phyloP scores from a whole-genome alignment of 495 filamentous ascomycete species.

The Parathielavia hyrcaniae region DNA sequence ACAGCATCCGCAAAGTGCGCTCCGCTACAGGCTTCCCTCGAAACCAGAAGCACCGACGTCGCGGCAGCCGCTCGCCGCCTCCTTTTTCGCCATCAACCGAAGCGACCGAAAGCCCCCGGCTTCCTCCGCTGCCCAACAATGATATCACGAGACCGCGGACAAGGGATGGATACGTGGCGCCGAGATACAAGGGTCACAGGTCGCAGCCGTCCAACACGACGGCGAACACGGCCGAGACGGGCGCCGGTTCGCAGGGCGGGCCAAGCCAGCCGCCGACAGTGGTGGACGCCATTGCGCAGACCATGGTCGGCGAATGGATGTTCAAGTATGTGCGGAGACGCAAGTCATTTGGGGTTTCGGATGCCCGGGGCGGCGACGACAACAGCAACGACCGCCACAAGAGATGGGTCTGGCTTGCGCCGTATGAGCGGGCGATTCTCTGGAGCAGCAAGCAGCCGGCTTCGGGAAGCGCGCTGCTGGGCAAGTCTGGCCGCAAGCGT shows the following conservation, averaged over 20 bases:
- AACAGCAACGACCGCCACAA: conserved; percentile 72
- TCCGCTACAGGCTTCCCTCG: conserved; percentile 68
- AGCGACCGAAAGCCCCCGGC: conserved; percentile 60
- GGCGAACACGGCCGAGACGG: conserved; percentile 47
- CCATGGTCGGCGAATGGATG: conserved; percentile 99
- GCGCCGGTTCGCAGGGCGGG: conserved; percentile 50
- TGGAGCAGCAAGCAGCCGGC: conserved; percentile 98
- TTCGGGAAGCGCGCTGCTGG: conserved; percentile 77
- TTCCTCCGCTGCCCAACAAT: conserved; percentile 68
- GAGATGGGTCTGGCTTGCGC: conserved; percentile 97
- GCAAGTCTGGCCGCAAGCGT: conserved; percentile 94
- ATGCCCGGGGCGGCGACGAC: conserved; percentile 51
- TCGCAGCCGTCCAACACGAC: conserved; percentile 52
- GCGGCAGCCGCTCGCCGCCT: conserved; percentile 57
- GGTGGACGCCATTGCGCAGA: conserved; percentile 96
- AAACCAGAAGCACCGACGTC: conserved; percentile 40
- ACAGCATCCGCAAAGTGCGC: conserved; percentile 71
- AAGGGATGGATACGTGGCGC: conserved; percentile 33
- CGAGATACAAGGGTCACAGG: conserved; percentile 40
- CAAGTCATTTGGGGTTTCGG: conserved; percentile 82
- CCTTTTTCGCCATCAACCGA: conserved; percentile 59
- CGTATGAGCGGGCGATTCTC: conserved; percentile 90
- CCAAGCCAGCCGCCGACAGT: conserved; percentile 67
- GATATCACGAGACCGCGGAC: conserved; percentile 57
- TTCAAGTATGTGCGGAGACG: conserved; percentile 93